A percentile compares a stretch with the other conserved stretches of the same genome.
Evolutionary conservation across 2,329 filamentous ascomycete species (phyloP).

Genomic region (Falciphora oryzae): DNA sequence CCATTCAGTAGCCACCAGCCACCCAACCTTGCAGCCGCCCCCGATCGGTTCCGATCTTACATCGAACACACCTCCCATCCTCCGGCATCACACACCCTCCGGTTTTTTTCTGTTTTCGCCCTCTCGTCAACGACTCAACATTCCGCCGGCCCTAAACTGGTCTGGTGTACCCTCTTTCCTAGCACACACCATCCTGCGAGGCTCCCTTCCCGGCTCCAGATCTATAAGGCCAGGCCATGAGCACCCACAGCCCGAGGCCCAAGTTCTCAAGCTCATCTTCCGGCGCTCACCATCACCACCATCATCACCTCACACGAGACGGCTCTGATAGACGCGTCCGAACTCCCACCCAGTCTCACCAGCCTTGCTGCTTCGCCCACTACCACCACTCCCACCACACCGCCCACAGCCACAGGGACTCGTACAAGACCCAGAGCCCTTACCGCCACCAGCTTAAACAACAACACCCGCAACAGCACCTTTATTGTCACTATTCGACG

Average conservation of each 20-base stretch:
- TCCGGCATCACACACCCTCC: background rate
- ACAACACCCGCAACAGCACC: background rate
- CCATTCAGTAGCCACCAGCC: no score
- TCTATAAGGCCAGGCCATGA: constrained; percentile 5
- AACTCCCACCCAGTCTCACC: background rate
- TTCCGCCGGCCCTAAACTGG: background rate
- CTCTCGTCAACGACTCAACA: background rate
- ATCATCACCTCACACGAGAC: background rate
- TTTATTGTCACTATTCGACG: background rate
- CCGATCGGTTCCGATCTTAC: no score
- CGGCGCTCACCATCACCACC: background rate
- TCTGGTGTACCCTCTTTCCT: background rate
- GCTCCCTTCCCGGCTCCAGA: background rate
- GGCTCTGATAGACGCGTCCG: constrained; percentile 1
- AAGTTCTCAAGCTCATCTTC: background rate
- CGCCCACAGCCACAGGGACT: background rate
- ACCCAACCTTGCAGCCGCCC: no score
- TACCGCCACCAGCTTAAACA: background rate
- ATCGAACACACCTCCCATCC: background rate
- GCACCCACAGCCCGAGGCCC: background rate
- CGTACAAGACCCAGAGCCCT: background rate
- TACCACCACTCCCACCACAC: background rate
- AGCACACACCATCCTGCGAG: background rate
- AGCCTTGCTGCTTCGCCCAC: background rate
- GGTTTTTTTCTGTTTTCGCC: background rate